Conservation (phyloP, 768 basidiomycete species). For the Phaeotremella skinneri region DNA sequence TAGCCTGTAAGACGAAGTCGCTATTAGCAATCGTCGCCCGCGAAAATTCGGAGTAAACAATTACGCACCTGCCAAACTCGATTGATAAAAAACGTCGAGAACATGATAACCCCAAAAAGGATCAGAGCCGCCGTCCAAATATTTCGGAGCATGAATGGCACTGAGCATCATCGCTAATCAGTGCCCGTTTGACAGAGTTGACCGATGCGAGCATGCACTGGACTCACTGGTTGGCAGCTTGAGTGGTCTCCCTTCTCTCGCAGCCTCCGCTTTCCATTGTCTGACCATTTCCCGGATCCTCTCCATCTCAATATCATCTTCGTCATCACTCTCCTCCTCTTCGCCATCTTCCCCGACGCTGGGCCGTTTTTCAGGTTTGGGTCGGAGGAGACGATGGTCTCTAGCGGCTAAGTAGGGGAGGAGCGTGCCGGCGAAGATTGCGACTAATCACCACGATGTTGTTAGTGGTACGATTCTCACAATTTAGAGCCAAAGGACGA, state of each 20-base stretch:
- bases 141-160: constrained; percentile 87
- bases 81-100: constrained; percentile 79
- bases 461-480: constrained; percentile 22
- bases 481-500: neutral
- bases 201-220: neutral
- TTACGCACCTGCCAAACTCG: constrained; percentile 66
- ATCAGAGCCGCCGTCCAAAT: constrained; percentile 88
- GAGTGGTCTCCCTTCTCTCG: constrained; percentile 68
- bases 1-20: constrained; percentile 65
- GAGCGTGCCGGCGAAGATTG: constrained; percentile 74
- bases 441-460: constrained; percentile 66
- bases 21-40: no score
- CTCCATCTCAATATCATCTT: constrained; percentile 70
- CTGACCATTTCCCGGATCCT: constrained; percentile 69
- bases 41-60: constrained; percentile 1
- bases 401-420: constrained; percentile 79
- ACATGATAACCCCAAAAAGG: constrained; percentile 72
- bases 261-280: constrained; percentile 82
- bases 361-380: constrained; percentile 43
- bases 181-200: neutral
- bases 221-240: constrained; percentile 66
- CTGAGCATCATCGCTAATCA: constrained; percentile 15
- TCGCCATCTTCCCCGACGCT: constrained; percentile 52
- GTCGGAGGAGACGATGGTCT: constrained; percentile 72
- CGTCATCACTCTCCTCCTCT: constrained; percentile 62